Evolutionary conservation across 208 protist species (phyloP).

Genomic region (Leishmania arabica): DNA sequence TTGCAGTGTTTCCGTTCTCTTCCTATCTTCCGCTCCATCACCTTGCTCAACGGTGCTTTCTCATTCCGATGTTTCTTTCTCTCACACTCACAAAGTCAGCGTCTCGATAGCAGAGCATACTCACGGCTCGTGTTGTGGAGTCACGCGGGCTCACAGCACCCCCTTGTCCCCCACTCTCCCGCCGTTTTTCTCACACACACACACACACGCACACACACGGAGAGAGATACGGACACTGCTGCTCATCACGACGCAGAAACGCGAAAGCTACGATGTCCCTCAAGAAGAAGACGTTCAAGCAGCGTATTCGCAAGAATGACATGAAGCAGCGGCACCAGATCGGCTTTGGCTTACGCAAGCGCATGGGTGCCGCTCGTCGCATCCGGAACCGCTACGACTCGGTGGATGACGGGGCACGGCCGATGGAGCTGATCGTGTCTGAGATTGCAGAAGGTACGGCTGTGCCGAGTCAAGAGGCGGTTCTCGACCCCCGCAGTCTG

Average conservation of each 20-base stretch:
- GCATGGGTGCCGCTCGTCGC: conserved; percentile 53
- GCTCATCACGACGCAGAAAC: background rate
- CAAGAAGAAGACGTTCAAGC: conserved; percentile 82
- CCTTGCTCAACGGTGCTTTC: background rate
- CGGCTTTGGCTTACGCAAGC: conserved; percentile 56
- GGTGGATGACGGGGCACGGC: conserved; percentile 48
- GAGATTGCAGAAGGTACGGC: conserved; percentile 69
- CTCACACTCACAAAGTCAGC: background rate
- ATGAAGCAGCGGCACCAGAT: conserved; percentile 68
- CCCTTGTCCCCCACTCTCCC: background rate
- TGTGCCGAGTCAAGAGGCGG: conserved; percentile 54
- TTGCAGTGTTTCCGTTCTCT: background rate
- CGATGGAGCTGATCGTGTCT: conserved; percentile 65
- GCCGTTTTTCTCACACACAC: background rate
- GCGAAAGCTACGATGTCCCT: conserved; percentile 10
- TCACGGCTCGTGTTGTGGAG: background rate
- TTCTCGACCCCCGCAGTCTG: conserved; percentile 71
- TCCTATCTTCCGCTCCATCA: background rate
- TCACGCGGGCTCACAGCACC: background rate
- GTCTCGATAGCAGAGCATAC: background rate
- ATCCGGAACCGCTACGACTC: conserved; percentile 72
- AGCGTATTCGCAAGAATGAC: conserved; percentile 78
- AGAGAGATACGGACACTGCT: background rate
- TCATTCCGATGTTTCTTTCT: background rate
- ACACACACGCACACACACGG: background rate